Evolutionary conservation across 2,329 filamentous ascomycete genomes (phyloP).

Genomic region (Ophiostoma australiae): DNA sequence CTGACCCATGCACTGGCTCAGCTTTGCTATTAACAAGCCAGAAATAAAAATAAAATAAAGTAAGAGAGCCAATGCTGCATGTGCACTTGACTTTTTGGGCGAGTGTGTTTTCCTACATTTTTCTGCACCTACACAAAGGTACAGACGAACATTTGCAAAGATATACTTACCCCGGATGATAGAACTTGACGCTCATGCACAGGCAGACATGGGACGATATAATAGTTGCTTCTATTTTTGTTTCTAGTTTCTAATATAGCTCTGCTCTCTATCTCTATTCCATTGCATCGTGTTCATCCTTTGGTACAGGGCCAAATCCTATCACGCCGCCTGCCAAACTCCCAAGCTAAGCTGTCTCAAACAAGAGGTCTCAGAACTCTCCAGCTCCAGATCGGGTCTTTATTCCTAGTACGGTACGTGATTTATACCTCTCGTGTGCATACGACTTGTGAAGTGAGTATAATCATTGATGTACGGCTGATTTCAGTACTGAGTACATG

Average conservation of each 20-base stretch:
- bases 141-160: not conserved
- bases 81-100: too few species aligned
- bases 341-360: slow-evolving; percentile 2
- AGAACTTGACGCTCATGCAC: not conserved
- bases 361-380: slow-evolving; percentile 1
- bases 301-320: not conserved
- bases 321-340: slow-evolving; percentile 1
- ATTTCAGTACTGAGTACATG: not conserved
- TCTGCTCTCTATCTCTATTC: not conserved
- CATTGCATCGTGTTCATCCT: too few species aligned
- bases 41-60: too few species aligned
- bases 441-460: not conserved
- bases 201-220: not conserved
- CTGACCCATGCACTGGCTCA: not conserved
- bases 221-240: not conserved
- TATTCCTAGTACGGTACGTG: not conserved
- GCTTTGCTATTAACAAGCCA: too few species aligned
- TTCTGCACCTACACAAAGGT: not conserved
- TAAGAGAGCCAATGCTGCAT: not conserved
- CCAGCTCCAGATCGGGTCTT: not conserved
- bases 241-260: too few species aligned
- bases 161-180: not conserved
- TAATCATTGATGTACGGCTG: not conserved
- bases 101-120: not conserved
- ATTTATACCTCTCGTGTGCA: not conserved